Conservation (phyloP, 2,329 filamentous ascomycete genomes). For the Blastomyces gilchristii region DNA sequence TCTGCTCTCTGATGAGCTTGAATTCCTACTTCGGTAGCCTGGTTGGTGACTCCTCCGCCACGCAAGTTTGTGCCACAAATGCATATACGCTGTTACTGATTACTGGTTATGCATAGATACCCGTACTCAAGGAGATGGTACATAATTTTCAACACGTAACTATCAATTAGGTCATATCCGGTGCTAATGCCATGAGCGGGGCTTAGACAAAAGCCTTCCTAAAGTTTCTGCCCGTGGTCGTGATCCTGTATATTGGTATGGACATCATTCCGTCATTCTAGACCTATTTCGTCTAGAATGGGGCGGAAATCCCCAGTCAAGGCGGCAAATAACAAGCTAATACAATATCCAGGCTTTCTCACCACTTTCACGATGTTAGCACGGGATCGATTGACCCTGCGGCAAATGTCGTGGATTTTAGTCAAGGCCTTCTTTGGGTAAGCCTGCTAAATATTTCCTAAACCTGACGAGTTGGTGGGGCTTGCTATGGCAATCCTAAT, state of each 20-base stretch:
- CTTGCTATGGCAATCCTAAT: slow-evolving; percentile 6
- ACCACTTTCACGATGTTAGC: slow-evolving; percentile 61
- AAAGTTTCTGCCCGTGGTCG: slow-evolving; percentile 67
- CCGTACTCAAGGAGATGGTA: slow-evolving; percentile 85
- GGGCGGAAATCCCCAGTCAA: slow-evolving; percentile 11
- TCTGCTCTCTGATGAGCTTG: slow-evolving; percentile 76
- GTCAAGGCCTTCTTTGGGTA: slow-evolving; percentile 54
- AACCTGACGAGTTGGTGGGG: slow-evolving; percentile 1
- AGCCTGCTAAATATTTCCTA: slow-evolving; percentile 18
- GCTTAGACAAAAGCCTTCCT: slow-evolving; percentile 68
- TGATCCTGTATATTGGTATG: slow-evolving; percentile 66
- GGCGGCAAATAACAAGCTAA: slow-evolving; percentile 6
- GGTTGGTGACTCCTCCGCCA: slow-evolving; percentile 21
- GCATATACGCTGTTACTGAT: slow-evolving; percentile 15
- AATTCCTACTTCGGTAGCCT: slow-evolving; percentile 68
- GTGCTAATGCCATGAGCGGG: slow-evolving; percentile 5
- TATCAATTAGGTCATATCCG: background rate
- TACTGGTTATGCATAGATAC: slow-evolving; percentile 47
- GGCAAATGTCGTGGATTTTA: slow-evolving; percentile 50
- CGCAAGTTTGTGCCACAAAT: slow-evolving; percentile 8
- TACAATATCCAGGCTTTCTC: slow-evolving; percentile 53
- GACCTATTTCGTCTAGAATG: background rate
- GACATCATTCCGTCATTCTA: background rate
- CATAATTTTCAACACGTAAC: background rate
- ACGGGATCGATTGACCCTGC: slow-evolving; percentile 45